Percentiles rank a stretch among this genome's conserved stretches.
phyloP scores from a whole-genome alignment of 2,329 filamentous ascomycete species.

The Colletotrichum tanaceti region DNA sequence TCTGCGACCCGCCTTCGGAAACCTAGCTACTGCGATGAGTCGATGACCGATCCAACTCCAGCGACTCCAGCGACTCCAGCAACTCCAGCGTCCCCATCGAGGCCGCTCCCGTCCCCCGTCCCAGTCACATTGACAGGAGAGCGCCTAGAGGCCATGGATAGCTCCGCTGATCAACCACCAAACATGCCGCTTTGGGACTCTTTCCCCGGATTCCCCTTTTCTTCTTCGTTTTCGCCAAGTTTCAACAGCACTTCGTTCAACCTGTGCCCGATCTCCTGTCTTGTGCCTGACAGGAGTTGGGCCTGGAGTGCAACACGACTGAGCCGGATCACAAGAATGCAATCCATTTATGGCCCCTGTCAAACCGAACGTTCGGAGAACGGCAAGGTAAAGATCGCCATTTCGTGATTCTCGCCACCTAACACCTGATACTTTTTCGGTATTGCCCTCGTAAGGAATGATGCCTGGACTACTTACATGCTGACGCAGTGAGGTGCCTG shows the following conservation, averaged over 20 bases:
- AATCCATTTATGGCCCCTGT: constrained; percentile 11
- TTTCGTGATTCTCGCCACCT: constrained; percentile 10
- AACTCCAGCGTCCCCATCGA: background rate
- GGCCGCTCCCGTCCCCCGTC: background rate
- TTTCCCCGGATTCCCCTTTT: constrained; percentile 34
- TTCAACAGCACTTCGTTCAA: background rate
- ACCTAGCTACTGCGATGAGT: no score
- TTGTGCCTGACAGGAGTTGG: constrained; percentile 2
- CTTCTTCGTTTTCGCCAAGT: background rate
- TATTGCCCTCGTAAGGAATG: background rate
- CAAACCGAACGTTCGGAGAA: background rate
- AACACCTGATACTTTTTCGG: background rate
- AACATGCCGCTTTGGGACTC: constrained; percentile 11
- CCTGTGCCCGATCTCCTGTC: background rate
- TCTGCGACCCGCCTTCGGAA: constrained; percentile 6
- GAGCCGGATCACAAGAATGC: background rate
- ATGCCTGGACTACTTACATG: background rate
- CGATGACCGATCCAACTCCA: no score
- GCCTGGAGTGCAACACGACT: background rate
- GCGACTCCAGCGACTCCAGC: background rate
- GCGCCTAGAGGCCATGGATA: background rate
- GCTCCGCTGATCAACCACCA: constrained; percentile 36
- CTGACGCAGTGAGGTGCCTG: background rate
- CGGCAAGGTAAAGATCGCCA: background rate
- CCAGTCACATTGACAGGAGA: constrained; percentile 19